A percentile compares a stretch with the other conserved stretches of the same genome.
These are phyloP conservation scores for Volvox carteri DNA, from an alignment of 163 green algal species.

Conservation along the genomic window DNA sequence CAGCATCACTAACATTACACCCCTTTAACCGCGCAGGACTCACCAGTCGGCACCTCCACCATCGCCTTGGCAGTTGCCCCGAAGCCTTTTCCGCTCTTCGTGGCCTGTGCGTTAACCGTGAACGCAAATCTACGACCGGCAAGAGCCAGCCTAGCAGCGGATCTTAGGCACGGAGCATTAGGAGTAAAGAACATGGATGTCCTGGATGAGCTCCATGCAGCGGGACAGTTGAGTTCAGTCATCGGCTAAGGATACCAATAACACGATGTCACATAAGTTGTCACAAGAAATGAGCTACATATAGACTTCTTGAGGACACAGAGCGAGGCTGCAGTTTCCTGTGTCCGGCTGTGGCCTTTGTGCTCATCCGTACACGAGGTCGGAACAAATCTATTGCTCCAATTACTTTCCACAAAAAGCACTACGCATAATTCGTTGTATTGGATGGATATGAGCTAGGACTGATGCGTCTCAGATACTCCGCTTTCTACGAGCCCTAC, in stretches of 20 bases:
- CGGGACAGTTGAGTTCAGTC: background rate
- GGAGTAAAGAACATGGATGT: background rate
- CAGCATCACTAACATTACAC: too few relatives aligned
- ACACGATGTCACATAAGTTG: too few relatives aligned
- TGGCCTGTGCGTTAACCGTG: slow-evolving; percentile 1
- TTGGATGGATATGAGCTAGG: background rate
- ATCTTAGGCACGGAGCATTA: background rate
- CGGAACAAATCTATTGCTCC: background rate
- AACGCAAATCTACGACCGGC: background rate
- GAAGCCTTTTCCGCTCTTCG: slow-evolving; percentile 51
- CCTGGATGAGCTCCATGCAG: background rate
- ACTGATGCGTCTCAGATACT: background rate
- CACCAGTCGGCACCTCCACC: slow-evolving; percentile 33
- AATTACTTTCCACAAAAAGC: background rate
- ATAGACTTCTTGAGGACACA: background rate
- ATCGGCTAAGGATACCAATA: background rate
- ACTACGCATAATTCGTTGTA: background rate
- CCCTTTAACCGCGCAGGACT: background rate
- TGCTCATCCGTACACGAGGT: background rate
- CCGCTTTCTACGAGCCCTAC: background rate
- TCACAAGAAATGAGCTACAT: too few relatives aligned
- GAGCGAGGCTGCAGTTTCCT: too few relatives aligned
- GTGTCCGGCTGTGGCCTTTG: too few relatives aligned
- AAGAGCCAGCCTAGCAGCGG: background rate
- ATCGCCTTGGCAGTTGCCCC: slow-evolving; percentile 4